A percentile compares a stretch with the other conserved stretches of the same genome.
phyloP scores from a whole-genome alignment of 768 basidiomycete genomes.

The Naganishia kalamii region DNA sequence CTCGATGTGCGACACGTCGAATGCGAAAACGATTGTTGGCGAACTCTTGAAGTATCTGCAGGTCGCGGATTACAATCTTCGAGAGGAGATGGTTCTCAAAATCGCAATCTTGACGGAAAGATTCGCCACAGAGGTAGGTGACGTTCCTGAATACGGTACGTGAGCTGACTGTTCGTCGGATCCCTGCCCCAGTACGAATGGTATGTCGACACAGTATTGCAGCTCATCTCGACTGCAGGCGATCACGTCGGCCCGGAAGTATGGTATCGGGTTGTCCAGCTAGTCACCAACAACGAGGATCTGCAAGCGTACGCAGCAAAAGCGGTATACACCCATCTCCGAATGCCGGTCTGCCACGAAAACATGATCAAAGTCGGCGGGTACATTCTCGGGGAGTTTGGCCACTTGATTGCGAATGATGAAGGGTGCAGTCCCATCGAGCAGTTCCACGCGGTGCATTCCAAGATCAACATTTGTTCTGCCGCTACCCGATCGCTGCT shows the following conservation, averaged over 20 bases:
- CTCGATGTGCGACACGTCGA: conserved; percentile 98
- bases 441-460: conserved; percentile 85
- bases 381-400: conserved; percentile 96
- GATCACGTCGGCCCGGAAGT: conserved; percentile 99
- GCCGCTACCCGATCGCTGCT: conserved; percentile 86
- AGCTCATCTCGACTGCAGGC: conserved; percentile 90
- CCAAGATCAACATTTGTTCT: conserved; percentile 89
- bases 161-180: neutral
- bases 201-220: conserved; percentile 97
- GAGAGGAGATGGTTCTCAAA: conserved; percentile 98
- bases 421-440: conserved; percentile 85
- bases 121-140: conserved; percentile 66
- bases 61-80: conserved; percentile 91
- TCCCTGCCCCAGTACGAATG: conserved; percentile 65
- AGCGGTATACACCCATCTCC: conserved; percentile 83
- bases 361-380: conserved; percentile 87
- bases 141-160: neutral
- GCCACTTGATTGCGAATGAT: conserved; percentile 94
- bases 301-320: conserved; percentile 92
- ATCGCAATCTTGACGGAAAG: conserved; percentile 98
- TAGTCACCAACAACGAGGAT: conserved; percentile 97
- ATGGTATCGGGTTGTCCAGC: conserved; percentile 98
- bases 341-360: conserved; percentile 64
- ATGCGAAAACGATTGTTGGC: conserved; percentile 90
- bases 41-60: conserved; percentile 87